These are phyloP conservation scores for Raphanus sativus DNA, from an alignment of 345 rosid genomes.

Conservation along the genomic window DNA sequence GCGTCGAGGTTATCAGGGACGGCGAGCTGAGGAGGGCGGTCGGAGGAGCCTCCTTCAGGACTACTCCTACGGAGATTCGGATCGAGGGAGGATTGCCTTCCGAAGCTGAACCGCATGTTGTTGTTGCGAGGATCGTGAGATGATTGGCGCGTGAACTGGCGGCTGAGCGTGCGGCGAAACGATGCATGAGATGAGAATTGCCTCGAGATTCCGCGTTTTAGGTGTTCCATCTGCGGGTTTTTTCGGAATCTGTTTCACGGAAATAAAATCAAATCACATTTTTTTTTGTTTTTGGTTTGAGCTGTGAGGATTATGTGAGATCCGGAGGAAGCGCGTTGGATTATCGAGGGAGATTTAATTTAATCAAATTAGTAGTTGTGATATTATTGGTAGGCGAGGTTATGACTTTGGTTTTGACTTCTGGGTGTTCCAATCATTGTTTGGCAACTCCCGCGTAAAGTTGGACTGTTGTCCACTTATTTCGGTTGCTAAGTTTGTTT, in stretches of 20 bases:
- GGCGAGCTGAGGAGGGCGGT: slow-evolving; percentile 43
- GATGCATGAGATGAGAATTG: slow-evolving; percentile 72
- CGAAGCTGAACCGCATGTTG: slow-evolving; percentile 76
- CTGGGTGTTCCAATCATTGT: slow-evolving; percentile 30
- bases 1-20: slow-evolving; percentile 93
- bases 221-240: too few species aligned
- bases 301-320: slow-evolving; percentile 30
- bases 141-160: slow-evolving; percentile 60
- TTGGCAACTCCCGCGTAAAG: slow-evolving; percentile 29
- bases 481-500: background rate
- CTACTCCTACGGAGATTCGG: slow-evolving; percentile 69
- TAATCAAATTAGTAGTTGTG: background rate
- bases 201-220: slow-evolving; percentile 75
- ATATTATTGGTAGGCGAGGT: slow-evolving; percentile 16
- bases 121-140: slow-evolving; percentile 77
- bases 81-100: slow-evolving; percentile 81
- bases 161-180: slow-evolving; percentile 51
- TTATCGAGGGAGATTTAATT: slow-evolving; percentile 22
- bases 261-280: slow-evolving; percentile 23
- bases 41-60: slow-evolving; percentile 5
- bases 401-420: slow-evolving; percentile 33
- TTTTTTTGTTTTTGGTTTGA: slow-evolving; percentile 6
- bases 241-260: too few species aligned
- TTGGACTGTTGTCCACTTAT: slow-evolving; percentile 22
- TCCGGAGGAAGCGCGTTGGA: slow-evolving; percentile 18